These are phyloP conservation scores for Candida germanica DNA, from an alignment of 805 yeast genomes.

Conservation along the genomic window DNA sequence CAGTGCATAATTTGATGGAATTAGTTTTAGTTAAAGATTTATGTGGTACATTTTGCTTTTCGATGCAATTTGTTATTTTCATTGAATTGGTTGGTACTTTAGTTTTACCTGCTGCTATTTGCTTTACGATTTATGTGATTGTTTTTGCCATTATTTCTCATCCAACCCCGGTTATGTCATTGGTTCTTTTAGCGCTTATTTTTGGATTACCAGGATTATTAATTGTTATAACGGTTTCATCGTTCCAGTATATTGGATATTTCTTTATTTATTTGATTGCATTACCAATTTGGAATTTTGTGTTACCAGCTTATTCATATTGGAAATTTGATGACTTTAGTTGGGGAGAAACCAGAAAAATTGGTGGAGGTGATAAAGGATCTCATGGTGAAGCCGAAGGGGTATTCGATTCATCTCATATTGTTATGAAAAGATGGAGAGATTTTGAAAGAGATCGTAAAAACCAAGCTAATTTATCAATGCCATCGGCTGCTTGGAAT, in stretches of 20 bases:
- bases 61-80: conserved; percentile 88
- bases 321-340: conserved; percentile 96
- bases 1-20: conserved; percentile 89
- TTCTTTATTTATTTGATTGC: conserved; percentile 75
- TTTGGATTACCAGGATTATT: conserved; percentile 84
- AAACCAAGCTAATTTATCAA: conserved; percentile 21
- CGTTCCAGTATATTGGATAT: conserved; percentile 71
- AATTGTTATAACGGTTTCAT: conserved; percentile 77
- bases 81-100: conserved; percentile 85
- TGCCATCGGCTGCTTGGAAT: conserved; percentile 46
- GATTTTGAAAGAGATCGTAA: conserved; percentile 78
- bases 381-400: conserved; percentile 72
- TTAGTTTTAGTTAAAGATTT: conserved; percentile 78
- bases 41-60: conserved; percentile 92
- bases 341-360: conserved; percentile 94
- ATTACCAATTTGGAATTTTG: conserved; percentile 91
- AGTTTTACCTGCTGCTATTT: conserved; percentile 84
- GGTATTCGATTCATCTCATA: conserved; percentile 85
- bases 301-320: conserved; percentile 79
- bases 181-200: conserved; percentile 70
- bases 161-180: conserved; percentile 77
- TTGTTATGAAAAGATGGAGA: conserved; percentile 91
- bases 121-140: conserved; percentile 78
- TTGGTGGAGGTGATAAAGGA: conserved; percentile 63
- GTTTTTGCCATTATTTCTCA: conserved; percentile 62